Evolutionary conservation across 495 filamentous ascomycete genomes (phyloP).

Genomic region (Podospora pseudopauciseta): DNA sequence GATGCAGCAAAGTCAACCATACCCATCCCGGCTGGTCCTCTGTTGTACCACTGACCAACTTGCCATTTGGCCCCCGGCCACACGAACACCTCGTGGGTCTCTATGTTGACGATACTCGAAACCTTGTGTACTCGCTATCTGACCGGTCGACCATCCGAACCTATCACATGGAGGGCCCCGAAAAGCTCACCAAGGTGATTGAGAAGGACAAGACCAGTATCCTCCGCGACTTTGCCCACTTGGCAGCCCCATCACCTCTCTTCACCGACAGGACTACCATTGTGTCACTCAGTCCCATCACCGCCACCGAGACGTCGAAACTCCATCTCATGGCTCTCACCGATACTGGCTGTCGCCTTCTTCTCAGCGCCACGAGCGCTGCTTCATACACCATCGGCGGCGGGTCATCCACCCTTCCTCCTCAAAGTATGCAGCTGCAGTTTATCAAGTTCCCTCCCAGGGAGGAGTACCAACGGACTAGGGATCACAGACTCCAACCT

Average conservation of each 20-base stretch:
- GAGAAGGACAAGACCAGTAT: conserved; percentile 53
- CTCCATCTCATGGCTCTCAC: conserved; percentile 89
- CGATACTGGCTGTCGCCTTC: conserved; percentile 84
- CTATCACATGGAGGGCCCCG: conserved; percentile 66
- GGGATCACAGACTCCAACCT: conserved; percentile 10
- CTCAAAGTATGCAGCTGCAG: conserved; percentile 94
- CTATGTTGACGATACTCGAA: conserved; percentile 81
- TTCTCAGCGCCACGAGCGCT: conserved; percentile 81
- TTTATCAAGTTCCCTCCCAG: conserved; percentile 87
- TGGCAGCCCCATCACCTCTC: conserved; percentile 63
- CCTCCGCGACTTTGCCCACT: conserved; percentile 68
- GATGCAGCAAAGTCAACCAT: conserved; percentile 80
- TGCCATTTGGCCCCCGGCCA: conserved; percentile 26
- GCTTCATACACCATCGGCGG: conserved; percentile 60
- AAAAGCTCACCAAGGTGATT: conserved; percentile 51
- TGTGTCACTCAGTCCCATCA: conserved; percentile 79
- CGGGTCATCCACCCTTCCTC: conserved; percentile 57
- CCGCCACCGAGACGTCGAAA: conserved; percentile 72
- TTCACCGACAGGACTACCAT: conserved; percentile 65
- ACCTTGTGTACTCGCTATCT: conserved; percentile 86
- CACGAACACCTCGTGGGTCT: conserved; percentile 68
- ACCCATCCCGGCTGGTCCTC: conserved; percentile 70
- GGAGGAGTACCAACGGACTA: conserved; percentile 22
- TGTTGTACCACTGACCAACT: conserved; percentile 56
- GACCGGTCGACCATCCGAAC: conserved; percentile 78